Evolutionary conservation across 805 yeast genomes (phyloP), one percentile per base, ranked within the genome.

Genomic region (Wickerhamomyces hampshirensis): DNA sequence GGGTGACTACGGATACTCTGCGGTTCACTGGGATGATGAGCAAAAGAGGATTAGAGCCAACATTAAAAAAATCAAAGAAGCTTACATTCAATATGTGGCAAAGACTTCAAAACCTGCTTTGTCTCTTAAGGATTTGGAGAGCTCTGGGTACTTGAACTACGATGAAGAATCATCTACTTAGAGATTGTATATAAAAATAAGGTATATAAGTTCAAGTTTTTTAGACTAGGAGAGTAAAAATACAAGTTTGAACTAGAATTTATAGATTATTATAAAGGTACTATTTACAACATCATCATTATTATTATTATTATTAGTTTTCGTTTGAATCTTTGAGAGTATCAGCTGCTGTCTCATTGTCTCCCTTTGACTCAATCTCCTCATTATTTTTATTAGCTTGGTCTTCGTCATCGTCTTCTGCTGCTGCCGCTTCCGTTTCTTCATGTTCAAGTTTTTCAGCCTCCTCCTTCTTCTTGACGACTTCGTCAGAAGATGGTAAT

Each of bases 21-120:
- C 81, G 0, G 71, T 68, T 31, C 63, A 63, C 33, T 77, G 83
- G 84, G 68, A 63, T 41, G 64, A 63, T 26, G 66, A 60, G 34
- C 74, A 69, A 44, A 58, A 62, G 13, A 54, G 57, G 18, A 50
- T 71, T 17, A 59, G 78, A 51, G 65, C 66, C 5, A 60, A 66
- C 19, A 61, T 69, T 17, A 69, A 69, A 41, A 44, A 47, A 7
- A 54, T 73, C 34, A 73, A 73, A 47, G 72, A 65, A 37, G 69
- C 64, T 1, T 70, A 69, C 43, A 60, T 70, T 15, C 56, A 55
- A 26, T 66, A 65, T 40, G 56, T 50, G 35, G 59, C 51, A n/a
- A 60, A 51, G 17, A 60, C 65, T 6, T 71, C 71, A 0, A 61
- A 51, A 19, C 40, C 53, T 12, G 75, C 73, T 2, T 30, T 37